A percentile compares a stretch with the other conserved stretches of the same genome.
Evolutionary conservation across 75 land plant genomes (phyloP).

Genomic region (Pinus albicaulis): DNA sequence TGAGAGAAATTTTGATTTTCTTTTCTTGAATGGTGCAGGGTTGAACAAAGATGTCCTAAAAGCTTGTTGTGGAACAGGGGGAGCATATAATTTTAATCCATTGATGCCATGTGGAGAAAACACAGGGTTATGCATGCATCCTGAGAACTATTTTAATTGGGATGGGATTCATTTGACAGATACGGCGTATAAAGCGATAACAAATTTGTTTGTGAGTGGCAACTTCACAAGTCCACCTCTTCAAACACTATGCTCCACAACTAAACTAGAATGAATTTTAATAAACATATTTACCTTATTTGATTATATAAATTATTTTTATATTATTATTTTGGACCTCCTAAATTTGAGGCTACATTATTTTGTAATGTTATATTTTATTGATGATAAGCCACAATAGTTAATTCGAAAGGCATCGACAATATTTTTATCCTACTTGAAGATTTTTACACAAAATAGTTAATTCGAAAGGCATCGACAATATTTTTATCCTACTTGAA

Average conservation of each 20-base stretch:
- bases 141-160: conserved; percentile 45
- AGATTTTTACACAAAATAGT: too few species aligned
- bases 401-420: too few species aligned
- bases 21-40: not conserved
- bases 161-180: conserved; percentile 37
- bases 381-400: too few species aligned
- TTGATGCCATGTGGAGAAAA: conserved; percentile 28
- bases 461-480: too few species aligned
- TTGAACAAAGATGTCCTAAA: not conserved
- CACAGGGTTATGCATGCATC: conserved; percentile 26
- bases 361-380: too few species aligned
- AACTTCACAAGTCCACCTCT: not conserved
- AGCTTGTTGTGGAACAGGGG: conserved; percentile 61
- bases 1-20: not conserved
- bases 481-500: too few species aligned
- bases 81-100: conserved; percentile 40
- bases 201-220: not conserved
- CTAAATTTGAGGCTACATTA: too few species aligned
- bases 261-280: too few species aligned
- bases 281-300: too few species aligned
- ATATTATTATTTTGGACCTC: too few species aligned
- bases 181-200: conserved; percentile 18
- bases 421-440: too few species aligned
- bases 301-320: too few species aligned
- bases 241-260: not conserved